These are phyloP conservation scores for Colletotrichum sublineola DNA, from an alignment of 2,329 filamentous ascomycete genomes.

Conservation along the genomic window DNA sequence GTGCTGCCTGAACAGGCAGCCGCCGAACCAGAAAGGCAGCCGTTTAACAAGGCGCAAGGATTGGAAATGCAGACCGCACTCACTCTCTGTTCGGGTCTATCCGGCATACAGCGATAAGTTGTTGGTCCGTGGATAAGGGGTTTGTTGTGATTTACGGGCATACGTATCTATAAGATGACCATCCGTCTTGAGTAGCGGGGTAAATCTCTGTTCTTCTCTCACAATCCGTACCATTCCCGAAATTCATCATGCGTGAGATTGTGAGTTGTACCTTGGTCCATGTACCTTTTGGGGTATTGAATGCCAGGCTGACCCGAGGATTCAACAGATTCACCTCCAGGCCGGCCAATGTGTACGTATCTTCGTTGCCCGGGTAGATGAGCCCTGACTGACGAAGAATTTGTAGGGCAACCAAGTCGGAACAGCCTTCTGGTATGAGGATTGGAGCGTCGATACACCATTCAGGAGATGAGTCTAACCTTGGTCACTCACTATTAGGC, in stretches of 20 bases:
- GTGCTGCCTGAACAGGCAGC: conserved; percentile 12
- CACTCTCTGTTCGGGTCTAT: neutral
- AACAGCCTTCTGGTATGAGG: conserved; percentile 94
- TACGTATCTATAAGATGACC: conserved; percentile 24
- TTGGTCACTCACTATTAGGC: conserved; percentile 61
- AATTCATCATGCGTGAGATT: conserved; percentile 24
- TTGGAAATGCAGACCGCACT: neutral
- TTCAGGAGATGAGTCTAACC: conserved; percentile 53
- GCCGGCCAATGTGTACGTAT: conserved; percentile 92
- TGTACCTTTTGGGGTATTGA: conserved; percentile 38
- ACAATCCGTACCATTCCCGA: conserved; percentile 3
- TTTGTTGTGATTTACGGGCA: conserved; percentile 18
- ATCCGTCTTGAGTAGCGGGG: conserved; percentile 17
- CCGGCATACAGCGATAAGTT: neutral
- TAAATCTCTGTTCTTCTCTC: conserved; percentile 13
- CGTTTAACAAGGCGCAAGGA: conserved; percentile 8
- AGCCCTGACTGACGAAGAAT: conserved; percentile 38
- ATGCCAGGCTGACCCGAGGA: conserved; percentile 63
- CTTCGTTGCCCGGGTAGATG: conserved; percentile 45
- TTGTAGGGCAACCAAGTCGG: conserved; percentile 98
- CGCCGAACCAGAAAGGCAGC: conserved; percentile 20
- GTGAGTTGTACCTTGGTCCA: conserved; percentile 49
- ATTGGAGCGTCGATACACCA: neutral
- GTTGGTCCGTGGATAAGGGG: conserved; percentile 9
- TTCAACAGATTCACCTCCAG: conserved; percentile 93